Conservation (phyloP, 2,329 filamentous ascomycete genomes). For the Pleurostoma richardsiae region DNA sequence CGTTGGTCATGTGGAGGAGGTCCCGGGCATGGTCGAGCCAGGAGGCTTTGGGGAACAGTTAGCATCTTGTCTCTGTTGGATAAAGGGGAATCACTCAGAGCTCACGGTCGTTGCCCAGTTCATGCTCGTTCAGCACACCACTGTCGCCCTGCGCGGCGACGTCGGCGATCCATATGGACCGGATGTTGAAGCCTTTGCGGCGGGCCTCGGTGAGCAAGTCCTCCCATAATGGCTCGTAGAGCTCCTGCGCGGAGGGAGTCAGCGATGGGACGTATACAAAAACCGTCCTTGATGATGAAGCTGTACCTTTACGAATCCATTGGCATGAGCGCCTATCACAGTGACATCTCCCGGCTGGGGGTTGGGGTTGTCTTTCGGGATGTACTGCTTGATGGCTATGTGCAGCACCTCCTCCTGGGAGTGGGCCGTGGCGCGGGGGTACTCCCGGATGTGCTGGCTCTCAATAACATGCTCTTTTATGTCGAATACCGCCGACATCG, state of each 20-base stretch:
- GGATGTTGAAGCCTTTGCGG: slow-evolving; percentile 61
- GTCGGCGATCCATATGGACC: slow-evolving; percentile 86
- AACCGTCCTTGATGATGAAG: no score
- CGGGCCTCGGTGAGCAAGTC: slow-evolving; percentile 62
- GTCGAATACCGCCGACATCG: slow-evolving; percentile 44
- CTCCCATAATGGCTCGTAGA: slow-evolving; percentile 91
- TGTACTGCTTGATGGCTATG: slow-evolving; percentile 84
- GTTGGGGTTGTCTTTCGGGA: slow-evolving; percentile 62
- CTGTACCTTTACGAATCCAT: slow-evolving; percentile 81
- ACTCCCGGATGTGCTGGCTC: slow-evolving; percentile 77
- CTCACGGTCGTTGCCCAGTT: slow-evolving; percentile 80
- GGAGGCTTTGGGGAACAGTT: slow-evolving; percentile 47
- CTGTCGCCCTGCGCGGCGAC: slow-evolving; percentile 81
- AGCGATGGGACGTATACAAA: no score
- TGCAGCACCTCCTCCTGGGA: slow-evolving; percentile 70
- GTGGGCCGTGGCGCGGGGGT: slow-evolving; percentile 64
- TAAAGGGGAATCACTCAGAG: slow-evolving; percentile 6
- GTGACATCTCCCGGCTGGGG: slow-evolving; percentile 75
- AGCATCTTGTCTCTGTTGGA: neutral
- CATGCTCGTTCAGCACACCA: slow-evolving; percentile 68
- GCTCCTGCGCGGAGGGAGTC: slow-evolving; percentile 50
- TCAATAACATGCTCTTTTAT: slow-evolving; percentile 70
- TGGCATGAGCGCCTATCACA: slow-evolving; percentile 82
- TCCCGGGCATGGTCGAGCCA: slow-evolving; percentile 87
- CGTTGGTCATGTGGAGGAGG: slow-evolving; percentile 78